phyloP scores from a whole-genome alignment of 2,329 filamentous ascomycete species.

The Teratosphaeria nubilosa region DNA sequence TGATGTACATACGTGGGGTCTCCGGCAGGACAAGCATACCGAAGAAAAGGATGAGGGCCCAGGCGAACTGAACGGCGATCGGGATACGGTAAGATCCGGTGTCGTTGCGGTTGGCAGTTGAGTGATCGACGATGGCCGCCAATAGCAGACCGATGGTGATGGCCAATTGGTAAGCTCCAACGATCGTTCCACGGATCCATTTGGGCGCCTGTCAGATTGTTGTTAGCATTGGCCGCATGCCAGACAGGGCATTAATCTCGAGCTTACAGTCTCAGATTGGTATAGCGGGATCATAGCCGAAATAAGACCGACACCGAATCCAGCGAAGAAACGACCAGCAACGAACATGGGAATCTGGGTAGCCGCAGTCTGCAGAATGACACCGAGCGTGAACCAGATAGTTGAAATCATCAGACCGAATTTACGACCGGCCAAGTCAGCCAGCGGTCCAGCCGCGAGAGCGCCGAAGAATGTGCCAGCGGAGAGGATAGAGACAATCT shows the following conservation, averaged over 20 bases:
- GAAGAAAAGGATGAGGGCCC: constrained; percentile 26
- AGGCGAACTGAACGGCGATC: constrained; percentile 28
- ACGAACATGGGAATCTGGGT: constrained; percentile 48
- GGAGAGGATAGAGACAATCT: constrained; percentile 74
- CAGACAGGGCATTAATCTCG: not conserved
- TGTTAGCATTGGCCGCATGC: constrained; percentile 11
- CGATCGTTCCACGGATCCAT: constrained; percentile 69
- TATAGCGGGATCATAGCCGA: constrained; percentile 58
- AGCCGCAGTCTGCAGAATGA: constrained; percentile 61
- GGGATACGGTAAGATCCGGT: constrained; percentile 28
- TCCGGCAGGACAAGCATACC: constrained; percentile 27
- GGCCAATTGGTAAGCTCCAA: constrained; percentile 67
- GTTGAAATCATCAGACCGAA: constrained; percentile 54
- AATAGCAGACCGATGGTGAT: constrained; percentile 62
- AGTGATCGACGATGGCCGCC: constrained; percentile 58
- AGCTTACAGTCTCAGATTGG: constrained; percentile 53
- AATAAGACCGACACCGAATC: constrained; percentile 58
- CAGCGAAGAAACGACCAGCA: constrained; percentile 51
- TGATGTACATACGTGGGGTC: constrained; percentile 28
- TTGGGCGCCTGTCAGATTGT: constrained; percentile 54
- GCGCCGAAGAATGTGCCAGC: constrained; percentile 70
- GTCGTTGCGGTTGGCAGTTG: constrained; percentile 40
- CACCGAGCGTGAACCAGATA: constrained; percentile 59
- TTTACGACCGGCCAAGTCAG: constrained; percentile 61
- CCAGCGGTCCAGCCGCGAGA: constrained; percentile 58